phyloP scores from a whole-genome alignment of 2,329 filamentous ascomycete genomes.

The Alternaria incomplexa region DNA sequence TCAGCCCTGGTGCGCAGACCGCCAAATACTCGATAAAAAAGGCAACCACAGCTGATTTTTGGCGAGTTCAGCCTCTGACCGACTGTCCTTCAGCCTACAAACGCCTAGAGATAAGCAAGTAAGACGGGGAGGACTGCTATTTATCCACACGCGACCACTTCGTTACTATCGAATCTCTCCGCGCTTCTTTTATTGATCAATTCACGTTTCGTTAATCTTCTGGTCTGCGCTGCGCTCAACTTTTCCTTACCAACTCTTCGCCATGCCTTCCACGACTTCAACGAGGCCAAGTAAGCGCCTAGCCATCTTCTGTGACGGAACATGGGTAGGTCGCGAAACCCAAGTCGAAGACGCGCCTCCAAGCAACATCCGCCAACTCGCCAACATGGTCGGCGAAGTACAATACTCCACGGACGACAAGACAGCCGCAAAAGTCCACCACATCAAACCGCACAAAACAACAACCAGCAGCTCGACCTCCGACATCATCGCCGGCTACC shows the following conservation, averaged over 20 bases:
- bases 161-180: background rate
- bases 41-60: constrained; percentile 8
- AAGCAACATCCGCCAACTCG: constrained; percentile 43
- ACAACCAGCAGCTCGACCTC: background rate
- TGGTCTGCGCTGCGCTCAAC: background rate
- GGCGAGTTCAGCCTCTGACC: background rate
- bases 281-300: constrained; percentile 32
- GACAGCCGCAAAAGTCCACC: constrained; percentile 28
- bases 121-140: background rate
- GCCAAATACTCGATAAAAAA: constrained; percentile 4
- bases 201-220: background rate
- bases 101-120: background rate
- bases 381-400: constrained; percentile 40
- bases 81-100: background rate
- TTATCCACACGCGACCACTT: background rate
- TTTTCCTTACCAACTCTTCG: background rate
- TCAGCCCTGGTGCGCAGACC: constrained; percentile 7
- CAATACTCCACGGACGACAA: constrained; percentile 13
- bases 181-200: background rate
- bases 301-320: constrained; percentile 44
- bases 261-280: constrained; percentile 15
- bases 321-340: constrained; percentile 46
- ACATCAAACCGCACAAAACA: constrained; percentile 19
- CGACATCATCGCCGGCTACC: constrained; percentile 43
- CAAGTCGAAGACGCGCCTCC: constrained; percentile 30